Evolutionary conservation across 805 yeast genomes (phyloP), one percentile per base, ranked within the genome.

Genomic region (Candida tibetensis): DNA sequence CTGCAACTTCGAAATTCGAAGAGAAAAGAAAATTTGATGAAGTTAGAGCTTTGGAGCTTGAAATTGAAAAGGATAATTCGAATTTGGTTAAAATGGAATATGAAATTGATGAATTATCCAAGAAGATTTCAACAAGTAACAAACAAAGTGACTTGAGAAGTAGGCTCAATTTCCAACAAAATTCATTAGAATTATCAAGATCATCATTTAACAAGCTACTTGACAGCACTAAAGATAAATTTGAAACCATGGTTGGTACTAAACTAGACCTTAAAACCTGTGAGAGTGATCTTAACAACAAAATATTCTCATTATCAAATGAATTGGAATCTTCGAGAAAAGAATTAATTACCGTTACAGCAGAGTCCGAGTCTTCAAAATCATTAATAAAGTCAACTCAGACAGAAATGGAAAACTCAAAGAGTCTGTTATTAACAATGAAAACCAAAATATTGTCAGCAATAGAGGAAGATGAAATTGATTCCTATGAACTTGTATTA

Each of bases 61-160:
- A 69, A 10, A 66, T 80, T 1, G 61, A 60, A 14, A 46, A 52
- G 0, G 64, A 65, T 6, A 73, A 75, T 30, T 48, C 53, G 8
- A 51, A 60, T 23, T 58, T 78, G 6, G 29, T 39, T 9, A 45
- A 41, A 21, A 41, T 62, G 26, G 71, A 66, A 34, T 45, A 40
- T 36, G 64, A 59, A 19, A 51, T 80, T 8, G 93, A 86, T 7
- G 68, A 66, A 0, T 49, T 80, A 12, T 73, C 74, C 39, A 68
- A 68, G 13, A 71, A 76, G 15, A 64, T 85, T 10, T 52, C 75
- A 4, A 59, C 64, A 12, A 70, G 76, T 3, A 81, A 76, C 47
- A 71, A 73, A 48, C 82, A 77, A 50, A 66, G 84, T 1, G 89
- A 81, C 34, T 49, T 71, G 2, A 65, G 75, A 43, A 82, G 87